phyloP scores from a whole-genome alignment of 352 stramenopile genomes.

The Phytophthora constricta region DNA sequence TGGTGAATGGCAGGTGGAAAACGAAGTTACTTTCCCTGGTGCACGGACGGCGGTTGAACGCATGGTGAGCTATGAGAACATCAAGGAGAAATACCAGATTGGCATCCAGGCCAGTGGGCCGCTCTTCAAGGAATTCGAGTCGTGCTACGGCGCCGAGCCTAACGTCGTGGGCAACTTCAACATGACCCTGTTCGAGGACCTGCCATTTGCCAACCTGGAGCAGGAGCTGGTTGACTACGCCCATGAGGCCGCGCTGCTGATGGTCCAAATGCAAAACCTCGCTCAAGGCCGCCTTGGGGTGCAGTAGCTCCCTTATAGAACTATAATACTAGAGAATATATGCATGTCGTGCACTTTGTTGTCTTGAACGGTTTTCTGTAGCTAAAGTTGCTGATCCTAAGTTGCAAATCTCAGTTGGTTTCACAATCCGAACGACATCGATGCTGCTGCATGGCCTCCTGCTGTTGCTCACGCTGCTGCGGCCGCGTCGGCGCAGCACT shows the following conservation, averaged over 20 bases:
- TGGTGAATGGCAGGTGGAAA: conserved; percentile 1
- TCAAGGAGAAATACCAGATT: conserved; percentile 54
- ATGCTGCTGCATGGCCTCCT: conserved; percentile 15
- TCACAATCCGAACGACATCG: background rate
- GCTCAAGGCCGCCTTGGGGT: conserved; percentile 20
- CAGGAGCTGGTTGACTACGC: conserved; percentile 59
- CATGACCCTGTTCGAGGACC: conserved; percentile 44
- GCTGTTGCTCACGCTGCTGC: conserved; percentile 24
- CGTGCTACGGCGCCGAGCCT: conserved; percentile 56
- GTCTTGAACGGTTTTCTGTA: background rate
- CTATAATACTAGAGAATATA: background rate
- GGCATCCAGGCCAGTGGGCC: conserved; percentile 47
- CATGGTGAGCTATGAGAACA: conserved; percentile 51
- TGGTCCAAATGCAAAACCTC: conserved; percentile 11
- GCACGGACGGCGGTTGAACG: conserved; percentile 31
- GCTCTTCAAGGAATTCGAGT: conserved; percentile 59
- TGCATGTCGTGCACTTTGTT: background rate
- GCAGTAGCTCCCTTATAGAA: conserved; percentile 20
- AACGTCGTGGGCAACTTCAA: conserved; percentile 49
- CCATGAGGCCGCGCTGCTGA: conserved; percentile 48
- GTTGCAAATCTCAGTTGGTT: background rate
- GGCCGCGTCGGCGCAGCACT: conserved; percentile 27
- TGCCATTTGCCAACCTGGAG: conserved; percentile 57
- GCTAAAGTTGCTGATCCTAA: background rate
- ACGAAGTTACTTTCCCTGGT: conserved; percentile 11